Base-by-base conservation (phyloP, 2,329 filamentous ascomycete genomes). In the Penicillium sp. region DNA sequence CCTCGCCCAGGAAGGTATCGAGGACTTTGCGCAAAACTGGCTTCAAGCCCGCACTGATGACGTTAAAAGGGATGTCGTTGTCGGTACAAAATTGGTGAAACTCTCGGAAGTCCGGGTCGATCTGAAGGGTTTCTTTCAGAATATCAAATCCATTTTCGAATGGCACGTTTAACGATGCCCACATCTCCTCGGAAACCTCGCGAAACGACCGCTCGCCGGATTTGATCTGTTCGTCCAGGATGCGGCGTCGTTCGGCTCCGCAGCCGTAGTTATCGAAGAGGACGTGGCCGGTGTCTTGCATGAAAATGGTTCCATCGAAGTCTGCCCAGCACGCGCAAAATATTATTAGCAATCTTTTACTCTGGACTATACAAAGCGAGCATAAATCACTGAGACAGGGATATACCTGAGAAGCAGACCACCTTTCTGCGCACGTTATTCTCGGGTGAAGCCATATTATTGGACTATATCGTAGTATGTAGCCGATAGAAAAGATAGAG, bases 251-350 rank as follows among this genome's bases (percentile, higher is more conserved):
- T 60, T 80, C 75, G 21, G 76, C 72, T 26, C 85, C 85, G 69
- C 84, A 87, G 52, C 86, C 85, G 62, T 85, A 80, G 63, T 77
- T 77, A 67, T 88, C 84, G 70, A 88, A 86, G 50, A 89, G 81
- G 61, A 88, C 80, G 67, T 88, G 85, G 46, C 86, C 86, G 1
- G 83, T 87, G 63, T 87, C 83, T 77, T 87, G 83, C 79, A 86
- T 85, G 76, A 87, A 87, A 61, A 89, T 89, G 3, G 85, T 88
- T 60, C 85, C 85, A 68, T 88, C 85, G 63, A 89, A 88, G 70
- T 88, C 84, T 86, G n/a, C 16, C n/a, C n/a, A 12, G n/a, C 1
- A 6, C 14, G 21, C 11, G 14, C 11, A 28, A 8, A 8, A 14
- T 24, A 23, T 12, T 3, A 3, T 46, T 6, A 47, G 20, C 3